Conservation (phyloP, 257 asterid genomes). For the Plantago elongata region DNA sequence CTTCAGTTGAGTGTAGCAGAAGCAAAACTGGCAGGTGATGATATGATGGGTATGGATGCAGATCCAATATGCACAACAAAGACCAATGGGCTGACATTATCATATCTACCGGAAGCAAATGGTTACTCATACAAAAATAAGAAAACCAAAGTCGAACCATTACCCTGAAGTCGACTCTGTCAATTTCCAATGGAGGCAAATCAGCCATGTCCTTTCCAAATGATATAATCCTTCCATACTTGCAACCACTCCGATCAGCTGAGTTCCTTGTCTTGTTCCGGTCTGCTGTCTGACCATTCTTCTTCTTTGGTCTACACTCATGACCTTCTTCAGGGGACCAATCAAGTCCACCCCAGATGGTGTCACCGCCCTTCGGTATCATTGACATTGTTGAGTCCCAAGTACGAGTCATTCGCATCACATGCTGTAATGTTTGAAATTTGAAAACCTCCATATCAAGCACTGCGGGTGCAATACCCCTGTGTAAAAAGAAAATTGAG, state of each 20-base stretch:
- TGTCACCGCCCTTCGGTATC: slow-evolving; percentile 77
- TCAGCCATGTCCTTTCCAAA: slow-evolving; percentile 63
- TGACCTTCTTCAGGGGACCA: slow-evolving; percentile 83
- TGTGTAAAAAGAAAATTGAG: slow-evolving; percentile 25
- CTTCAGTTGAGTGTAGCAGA: too few species aligned
- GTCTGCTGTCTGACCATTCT: slow-evolving; percentile 33
- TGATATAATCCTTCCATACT: slow-evolving; percentile 62
- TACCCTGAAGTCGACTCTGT: slow-evolving; percentile 62
- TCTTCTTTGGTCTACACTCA: slow-evolving; percentile 41
- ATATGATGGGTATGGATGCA: background rate
- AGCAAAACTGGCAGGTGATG: background rate
- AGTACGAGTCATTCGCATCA: slow-evolving; percentile 73
- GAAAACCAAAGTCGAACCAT: slow-evolving; percentile 20
- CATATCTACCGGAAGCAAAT: slow-evolving; percentile 4
- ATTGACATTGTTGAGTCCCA: slow-evolving; percentile 89
- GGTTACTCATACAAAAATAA: slow-evolving; percentile 2
- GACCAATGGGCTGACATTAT: too few species aligned
- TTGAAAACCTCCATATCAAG: slow-evolving; percentile 64
- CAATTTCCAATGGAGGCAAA: slow-evolving; percentile 51
- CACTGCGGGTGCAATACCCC: slow-evolving; percentile 65
- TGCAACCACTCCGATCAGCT: slow-evolving; percentile 24
- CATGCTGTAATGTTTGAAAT: slow-evolving; percentile 63
- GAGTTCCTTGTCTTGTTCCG: slow-evolving; percentile 26
- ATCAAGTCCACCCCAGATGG: slow-evolving; percentile 81
- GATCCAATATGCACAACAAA: background rate